These are phyloP conservation scores for Cnidoscolus chayamansa DNA, from an alignment of 441 rosid genomes.

Conservation along the genomic window DNA sequence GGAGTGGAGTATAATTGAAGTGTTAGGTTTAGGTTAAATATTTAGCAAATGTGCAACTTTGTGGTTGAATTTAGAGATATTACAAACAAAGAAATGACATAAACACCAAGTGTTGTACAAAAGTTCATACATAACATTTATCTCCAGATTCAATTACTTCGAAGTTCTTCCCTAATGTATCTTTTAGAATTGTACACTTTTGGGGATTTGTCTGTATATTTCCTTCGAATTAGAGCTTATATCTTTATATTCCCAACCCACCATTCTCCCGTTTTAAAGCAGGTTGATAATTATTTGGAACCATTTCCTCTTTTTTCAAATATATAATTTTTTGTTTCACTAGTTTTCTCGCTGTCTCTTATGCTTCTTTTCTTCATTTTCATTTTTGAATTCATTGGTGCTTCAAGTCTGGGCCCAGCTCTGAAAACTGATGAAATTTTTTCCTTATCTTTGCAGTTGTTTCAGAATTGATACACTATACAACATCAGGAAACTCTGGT, in stretches of 20 bases:
- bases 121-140: no score
- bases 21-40: no score
- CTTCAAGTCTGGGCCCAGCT: constrained; percentile 6
- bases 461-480: constrained; percentile 90
- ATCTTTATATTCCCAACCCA: not conserved
- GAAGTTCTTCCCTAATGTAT: not conserved
- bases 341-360: not conserved
- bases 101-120: no score
- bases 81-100: no score
- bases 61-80: no score
- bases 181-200: not conserved
- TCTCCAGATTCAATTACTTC: not conserved
- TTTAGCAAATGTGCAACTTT: no score
- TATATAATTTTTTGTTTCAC: not conserved
- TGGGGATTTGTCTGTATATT: not conserved
- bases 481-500: constrained; percentile 74
- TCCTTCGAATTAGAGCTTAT: not conserved
- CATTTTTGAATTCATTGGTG: not conserved
- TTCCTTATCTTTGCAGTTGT: constrained; percentile 55
- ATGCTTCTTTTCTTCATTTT: constrained; percentile 1
- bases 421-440: constrained; percentile 14
- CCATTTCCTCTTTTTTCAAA: no score
- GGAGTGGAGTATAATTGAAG: no score
- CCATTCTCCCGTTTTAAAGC: not conserved
- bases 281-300: not conserved